Percentiles rank a stretch among this genome's conserved stretches.
phyloP scores from a whole-genome alignment of 176 grass and related monocot genomes.

The Urochloa ruziziensis region DNA sequence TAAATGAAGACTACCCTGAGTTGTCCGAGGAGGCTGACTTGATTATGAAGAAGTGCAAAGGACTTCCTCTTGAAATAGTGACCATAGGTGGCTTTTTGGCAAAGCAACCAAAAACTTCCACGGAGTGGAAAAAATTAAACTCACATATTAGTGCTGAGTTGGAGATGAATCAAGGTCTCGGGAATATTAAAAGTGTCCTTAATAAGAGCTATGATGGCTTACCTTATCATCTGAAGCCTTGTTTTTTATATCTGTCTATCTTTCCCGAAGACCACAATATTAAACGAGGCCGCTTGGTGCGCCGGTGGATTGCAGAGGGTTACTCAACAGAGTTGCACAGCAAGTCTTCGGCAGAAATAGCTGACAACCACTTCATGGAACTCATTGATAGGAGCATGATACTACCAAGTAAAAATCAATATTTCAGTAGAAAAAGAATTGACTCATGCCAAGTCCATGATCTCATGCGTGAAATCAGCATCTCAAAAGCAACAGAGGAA shows the following conservation, averaged over 20 bases:
- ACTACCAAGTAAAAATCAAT: neutral
- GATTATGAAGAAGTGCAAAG: neutral
- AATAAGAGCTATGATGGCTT: neutral
- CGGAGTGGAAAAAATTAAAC: neutral
- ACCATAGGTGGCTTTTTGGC: neutral
- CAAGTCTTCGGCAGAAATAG: neutral
- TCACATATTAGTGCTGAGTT: neutral
- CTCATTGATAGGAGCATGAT: neutral
- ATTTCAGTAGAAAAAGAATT: neutral
- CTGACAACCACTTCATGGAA: neutral
- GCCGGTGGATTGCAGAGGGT: neutral
- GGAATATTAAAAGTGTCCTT: neutral
- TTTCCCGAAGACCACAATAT: neutral
- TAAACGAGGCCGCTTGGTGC: neutral
- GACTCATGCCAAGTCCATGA: neutral
- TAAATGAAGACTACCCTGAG: neutral
- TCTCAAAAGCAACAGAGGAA: neutral
- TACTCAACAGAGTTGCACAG: neutral
- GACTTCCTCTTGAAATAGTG: slow-evolving; percentile 1
- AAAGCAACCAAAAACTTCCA: neutral
- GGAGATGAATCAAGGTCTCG: neutral
- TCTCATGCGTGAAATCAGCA: neutral
- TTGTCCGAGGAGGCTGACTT: neutral
- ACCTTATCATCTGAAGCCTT: neutral
- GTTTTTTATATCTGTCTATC: slow-evolving; percentile 2